Conservation (phyloP, 805 yeast species). For the Wickerhamiella dianesei region DNA sequence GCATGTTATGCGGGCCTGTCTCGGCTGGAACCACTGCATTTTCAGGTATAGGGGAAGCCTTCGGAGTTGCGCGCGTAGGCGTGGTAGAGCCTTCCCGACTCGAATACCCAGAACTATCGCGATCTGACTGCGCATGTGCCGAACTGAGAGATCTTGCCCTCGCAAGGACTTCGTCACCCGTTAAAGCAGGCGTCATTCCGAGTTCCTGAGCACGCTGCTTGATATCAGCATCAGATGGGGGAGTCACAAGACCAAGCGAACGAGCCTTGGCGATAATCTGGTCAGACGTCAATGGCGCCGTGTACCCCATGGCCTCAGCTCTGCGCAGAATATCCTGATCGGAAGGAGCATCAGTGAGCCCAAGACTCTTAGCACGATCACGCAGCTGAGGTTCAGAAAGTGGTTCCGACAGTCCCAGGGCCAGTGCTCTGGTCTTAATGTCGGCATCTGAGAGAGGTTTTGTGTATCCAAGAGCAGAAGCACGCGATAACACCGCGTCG, state of each 20-base stretch:
- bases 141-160: slow-evolving; percentile 19
- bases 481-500: slow-evolving; percentile 7
- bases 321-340: slow-evolving; percentile 3
- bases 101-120: too few species aligned
- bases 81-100: too few species aligned
- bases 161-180: slow-evolving; percentile 4
- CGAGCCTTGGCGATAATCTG: slow-evolving; percentile 10
- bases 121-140: slow-evolving; percentile 11
- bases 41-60: slow-evolving; percentile 26
- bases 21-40: too few species aligned
- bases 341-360: slow-evolving; percentile 10
- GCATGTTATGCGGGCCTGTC: too few species aligned
- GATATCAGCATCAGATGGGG: slow-evolving; percentile 4
- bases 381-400: slow-evolving; percentile 2
- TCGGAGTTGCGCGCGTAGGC: too few species aligned
- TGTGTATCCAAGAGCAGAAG: slow-evolving; percentile 17
- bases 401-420: slow-evolving; percentile 10
- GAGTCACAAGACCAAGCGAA: slow-evolving; percentile 14
- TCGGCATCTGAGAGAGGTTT: slow-evolving; percentile 3
- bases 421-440: slow-evolving; percentile 3
- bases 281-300: slow-evolving; percentile 5
- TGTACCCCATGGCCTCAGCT: slow-evolving; percentile 7
- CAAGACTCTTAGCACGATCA: slow-evolving; percentile 17
- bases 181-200: slow-evolving; percentile 10
- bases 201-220: slow-evolving; percentile 5